Evolutionary conservation across 2,329 filamentous ascomycete genomes (phyloP), one percentile per base, ranked within the genome.

Genomic region (Trichophyton rubrum): DNA sequence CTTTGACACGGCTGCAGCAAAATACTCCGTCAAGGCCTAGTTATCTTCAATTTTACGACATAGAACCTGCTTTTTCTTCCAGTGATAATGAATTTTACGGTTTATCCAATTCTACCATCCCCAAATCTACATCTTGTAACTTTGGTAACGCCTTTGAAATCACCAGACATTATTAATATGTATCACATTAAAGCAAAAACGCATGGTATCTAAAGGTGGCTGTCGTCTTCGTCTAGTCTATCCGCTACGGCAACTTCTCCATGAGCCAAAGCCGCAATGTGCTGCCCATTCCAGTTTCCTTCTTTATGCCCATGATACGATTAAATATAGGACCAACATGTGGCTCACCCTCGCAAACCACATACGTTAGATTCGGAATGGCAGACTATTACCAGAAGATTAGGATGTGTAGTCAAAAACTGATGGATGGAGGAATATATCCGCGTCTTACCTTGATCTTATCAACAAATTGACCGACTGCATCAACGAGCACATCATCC

Each of bases 1-100:
- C 61, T 97, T 97, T 71, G 89, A 95, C 73, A 85, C 85, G 68
- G 91, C 91, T 11, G 89, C 88, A 20, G 80, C 83, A 27, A 97
- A 95, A 77, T 97, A 93, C 75, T 86, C 84, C 66, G 82, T 91
- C 38, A 96, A 92, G 79, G 89, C 90, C 51, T 67, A 71, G 17
- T 69, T 70, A 59, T 73, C 5, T 30, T 20, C n/a, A 3, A 53
- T 33, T 30, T 53, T 11, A 33, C 15, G 15, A 53, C 13, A 53
- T 53, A 33, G 49, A 33, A 47, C 43, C 20, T 22, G 43, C 24
- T 24, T 3, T 5, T 20, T 3, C 6, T 27, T 20, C 7, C 43
- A 33, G 13, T 40, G 35, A 56, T 56, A 35, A 56, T 56, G 27
- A 40, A 56, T 33, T 30, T 59, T 49, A 59, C 43, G 43, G 40